These are phyloP conservation scores for Urochloa ruziziensis DNA, from an alignment of 176 grass and related monocot species.

Conservation along the genomic window DNA sequence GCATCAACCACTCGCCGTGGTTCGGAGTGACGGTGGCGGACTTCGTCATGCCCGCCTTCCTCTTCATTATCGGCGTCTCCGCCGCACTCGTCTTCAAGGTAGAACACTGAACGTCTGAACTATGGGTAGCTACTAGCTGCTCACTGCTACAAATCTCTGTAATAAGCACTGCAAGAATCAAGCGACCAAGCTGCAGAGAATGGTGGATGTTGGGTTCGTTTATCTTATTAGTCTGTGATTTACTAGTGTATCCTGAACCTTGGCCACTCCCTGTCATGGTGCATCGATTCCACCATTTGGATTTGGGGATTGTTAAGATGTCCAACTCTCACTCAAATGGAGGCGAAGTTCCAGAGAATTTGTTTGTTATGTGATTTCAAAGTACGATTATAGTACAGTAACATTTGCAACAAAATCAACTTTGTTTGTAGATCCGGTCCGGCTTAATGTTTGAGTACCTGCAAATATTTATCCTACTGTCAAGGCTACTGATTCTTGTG, in stretches of 20 bases:
- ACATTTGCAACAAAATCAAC: neutral
- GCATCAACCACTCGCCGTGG: constrained; percentile 94
- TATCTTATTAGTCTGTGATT: neutral
- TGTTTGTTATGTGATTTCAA: neutral
- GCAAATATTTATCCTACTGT: neutral
- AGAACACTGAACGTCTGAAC: constrained; percentile 2
- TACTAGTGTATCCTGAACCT: neutral
- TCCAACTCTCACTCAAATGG: neutral
- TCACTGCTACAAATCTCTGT: neutral
- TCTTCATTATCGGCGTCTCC: constrained; percentile 89
- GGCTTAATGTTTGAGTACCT: neutral
- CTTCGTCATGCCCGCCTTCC: constrained; percentile 92
- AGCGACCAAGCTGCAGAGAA: neutral
- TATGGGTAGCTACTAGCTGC: neutral
- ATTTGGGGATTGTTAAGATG: neutral
- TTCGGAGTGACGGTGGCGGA: constrained; percentile 89
- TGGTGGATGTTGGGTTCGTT: neutral
- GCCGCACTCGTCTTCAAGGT: constrained; percentile 91
- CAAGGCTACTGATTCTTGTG: neutral
- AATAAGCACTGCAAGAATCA: neutral
- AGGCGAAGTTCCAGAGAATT: neutral
- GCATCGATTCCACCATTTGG: neutral
- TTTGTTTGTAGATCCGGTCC: neutral
- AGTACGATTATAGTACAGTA: neutral
- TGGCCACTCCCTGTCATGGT: neutral